Percentiles rank a stretch among this genome's conserved stretches.
phyloP scores from a whole-genome alignment of 345 rosid genomes.

The Xanthoceras sorbifolium region DNA sequence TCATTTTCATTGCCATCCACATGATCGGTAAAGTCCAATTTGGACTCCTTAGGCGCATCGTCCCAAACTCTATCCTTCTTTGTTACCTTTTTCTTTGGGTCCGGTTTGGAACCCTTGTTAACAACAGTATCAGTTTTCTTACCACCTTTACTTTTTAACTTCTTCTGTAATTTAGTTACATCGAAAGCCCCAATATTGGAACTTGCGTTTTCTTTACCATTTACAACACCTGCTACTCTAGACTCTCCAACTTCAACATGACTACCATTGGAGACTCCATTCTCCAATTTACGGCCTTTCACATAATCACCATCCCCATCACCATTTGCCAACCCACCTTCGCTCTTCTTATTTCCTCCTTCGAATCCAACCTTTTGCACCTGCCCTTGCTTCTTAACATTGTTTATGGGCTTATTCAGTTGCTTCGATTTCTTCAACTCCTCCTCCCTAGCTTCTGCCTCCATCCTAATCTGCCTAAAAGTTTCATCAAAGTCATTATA shows the following conservation, averaged over 20 bases:
- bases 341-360: conserved; percentile 60
- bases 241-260: conserved; percentile 40
- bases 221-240: conserved; percentile 52
- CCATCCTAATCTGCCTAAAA: conserved; percentile 90
- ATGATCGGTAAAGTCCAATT: conserved; percentile 86
- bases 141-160: conserved; percentile 82
- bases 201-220: conserved; percentile 78
- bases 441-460: conserved; percentile 90
- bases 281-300: conserved; percentile 52
- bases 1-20: conserved; percentile 54
- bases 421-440: conserved; percentile 78
- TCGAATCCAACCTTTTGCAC: conserved; percentile 53
- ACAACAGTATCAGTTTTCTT: conserved; percentile 79
- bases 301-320: conserved; percentile 57
- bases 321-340: conserved; percentile 37
- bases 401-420: conserved; percentile 49
- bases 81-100: conserved; percentile 72
- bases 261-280: conserved; percentile 62
- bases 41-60: conserved; percentile 66
- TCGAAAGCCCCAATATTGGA: conserved; percentile 77
- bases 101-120: conserved; percentile 69
- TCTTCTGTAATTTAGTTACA: conserved; percentile 89
- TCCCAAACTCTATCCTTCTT: conserved; percentile 98
- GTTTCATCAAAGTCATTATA: conserved; percentile 78
- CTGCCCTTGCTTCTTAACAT: conserved; percentile 65